These are phyloP conservation scores for Aspergillus oerlinghausenensis DNA, from an alignment of 2,329 filamentous ascomycete species.

Conservation along the genomic window DNA sequence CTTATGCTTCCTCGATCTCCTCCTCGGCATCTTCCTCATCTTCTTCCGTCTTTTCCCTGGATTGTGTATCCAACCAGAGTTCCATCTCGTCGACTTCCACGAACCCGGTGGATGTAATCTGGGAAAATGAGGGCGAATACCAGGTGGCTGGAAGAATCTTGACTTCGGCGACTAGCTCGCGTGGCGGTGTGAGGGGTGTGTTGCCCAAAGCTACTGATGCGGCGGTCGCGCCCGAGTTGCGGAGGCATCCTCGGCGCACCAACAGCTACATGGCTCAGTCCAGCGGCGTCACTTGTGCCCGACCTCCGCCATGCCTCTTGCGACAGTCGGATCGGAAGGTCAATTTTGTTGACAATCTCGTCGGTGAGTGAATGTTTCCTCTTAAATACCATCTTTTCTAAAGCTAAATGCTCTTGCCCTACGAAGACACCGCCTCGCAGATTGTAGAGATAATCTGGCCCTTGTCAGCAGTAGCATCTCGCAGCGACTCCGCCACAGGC, in stretches of 20 bases:
- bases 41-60: slow-evolving; percentile 72
- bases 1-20: slow-evolving; percentile 67
- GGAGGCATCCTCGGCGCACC: slow-evolving; percentile 51
- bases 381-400: slow-evolving; percentile 19
- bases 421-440: slow-evolving; percentile 86
- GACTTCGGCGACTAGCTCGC: slow-evolving; percentile 20
- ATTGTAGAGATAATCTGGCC: slow-evolving; percentile 98
- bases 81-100: slow-evolving; percentile 66
- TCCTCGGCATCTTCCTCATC: slow-evolving; percentile 72
- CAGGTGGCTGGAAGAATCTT: slow-evolving; percentile 23
- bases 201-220: slow-evolving; percentile 28
- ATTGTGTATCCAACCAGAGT: slow-evolving; percentile 58
- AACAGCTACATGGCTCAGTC: slow-evolving; percentile 51
- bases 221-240: slow-evolving; percentile 37
- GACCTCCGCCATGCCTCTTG: slow-evolving; percentile 68
- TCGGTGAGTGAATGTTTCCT: slow-evolving; percentile 67
- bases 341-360: slow-evolving; percentile 93
- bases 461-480: slow-evolving; percentile 73
- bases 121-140: slow-evolving; percentile 37
- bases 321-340: slow-evolving; percentile 89
- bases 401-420: slow-evolving; percentile 19
- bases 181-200: slow-evolving; percentile 24
- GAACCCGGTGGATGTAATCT: slow-evolving; percentile 53
- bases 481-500: slow-evolving; percentile 60
- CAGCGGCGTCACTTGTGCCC: slow-evolving; percentile 43